Evolutionary conservation across 306 rosid genomes (phyloP), one percentile per base, ranked within the genome.

Genomic region (Biancaea sappan): DNA sequence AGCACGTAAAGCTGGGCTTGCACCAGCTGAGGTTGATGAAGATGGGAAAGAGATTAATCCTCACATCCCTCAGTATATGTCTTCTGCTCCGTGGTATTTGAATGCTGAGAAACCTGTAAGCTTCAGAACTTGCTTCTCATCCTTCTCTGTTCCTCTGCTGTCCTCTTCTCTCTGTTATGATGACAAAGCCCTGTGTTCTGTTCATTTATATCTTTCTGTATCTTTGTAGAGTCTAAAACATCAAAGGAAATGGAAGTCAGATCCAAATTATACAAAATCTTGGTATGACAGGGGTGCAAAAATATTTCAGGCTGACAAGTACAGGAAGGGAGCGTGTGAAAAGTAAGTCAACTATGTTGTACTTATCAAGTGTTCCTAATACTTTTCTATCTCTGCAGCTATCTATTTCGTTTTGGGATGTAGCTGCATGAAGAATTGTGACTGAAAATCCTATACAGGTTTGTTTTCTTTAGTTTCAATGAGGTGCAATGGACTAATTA

Each of bases 1-100:
- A 84, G 93, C 93, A 1, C 88, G 93, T 26, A 86, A 88, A 47
- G 93, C 90, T 34, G 92, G 93, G 66, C 93, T 88, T 77, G 93
- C 93, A 0, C 93, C 93, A 15, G 90, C 92, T 21, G 90, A 88
- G 70, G 82, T 88, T 6, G 90, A 88, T 69, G 90, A 83, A 75
- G 84, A 88, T 86, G 93, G 90, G 12, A 88, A 88, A 54, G 93
- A 88, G 75, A 88, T 88, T 66, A 88, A 88, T 72, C 90, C 90
- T 43, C 90, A 86, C 50, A 88, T 88, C 69, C 90, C 90, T 29
- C 90, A 88, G 46, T 88, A 86, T 66, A 88, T 85, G 88, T 81
- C 90, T 40, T 79, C 87, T 44, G 87, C 84, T 5, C 92, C 92
- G 71, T 88, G 90, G 90, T 88, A 88, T 79, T 90, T 86, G 28